Base-by-base conservation (phyloP, 805 yeast species). In the Isabelozyma pseudorhagii region DNA sequence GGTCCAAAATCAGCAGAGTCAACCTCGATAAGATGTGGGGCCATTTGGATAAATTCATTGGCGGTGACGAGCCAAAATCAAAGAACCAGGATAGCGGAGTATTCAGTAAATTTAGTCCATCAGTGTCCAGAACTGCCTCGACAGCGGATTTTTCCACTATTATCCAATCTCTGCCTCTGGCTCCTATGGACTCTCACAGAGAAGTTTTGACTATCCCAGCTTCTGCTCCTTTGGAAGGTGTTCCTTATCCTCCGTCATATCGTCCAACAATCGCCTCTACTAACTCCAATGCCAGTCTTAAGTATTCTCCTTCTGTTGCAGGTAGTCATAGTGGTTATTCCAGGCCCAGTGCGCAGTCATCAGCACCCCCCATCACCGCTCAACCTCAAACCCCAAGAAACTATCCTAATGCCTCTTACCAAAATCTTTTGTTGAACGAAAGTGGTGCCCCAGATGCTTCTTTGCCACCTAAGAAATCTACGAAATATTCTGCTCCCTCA, bases 21-120 rank as follows among this genome's bases (percentile, higher is more conserved):
- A 84, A 81, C 56, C 73, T 89, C 46, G 96, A 91, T 57, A 86
- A 82, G 61, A 85, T 90, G 47, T 89, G 96, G 96, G 93, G 94
- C 9, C 92, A 87, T 41, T 67, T 89, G 42, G 96, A 89, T 64
- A 89, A 89, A 62, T 91, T 93, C 50, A 85, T 96, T 39, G 97
- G 97, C 1, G 97, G 93, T 44, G 96, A 87, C 36, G 72, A 74
- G 27, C 58, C 69, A 0, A 66, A 69, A 6, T 57, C 68, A 5
- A 71, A 69, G 42, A 58, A 66, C 5, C 68, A 68, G 25, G 75
- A 75, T 1, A 77, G 72, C 38, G 87, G 86, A 9, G 82, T 84
- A 0, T 86, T 87, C 65, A 84, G 89, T 46, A 85, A 83, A 50
- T 85, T 83, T 63, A 83, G 87, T 38, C 91, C 92, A 1, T 71